A percentile compares a stretch with the other conserved stretches of the same genome.
phyloP scores from a whole-genome alignment of 805 yeast genomes.

The Pichia deserticola region DNA sequence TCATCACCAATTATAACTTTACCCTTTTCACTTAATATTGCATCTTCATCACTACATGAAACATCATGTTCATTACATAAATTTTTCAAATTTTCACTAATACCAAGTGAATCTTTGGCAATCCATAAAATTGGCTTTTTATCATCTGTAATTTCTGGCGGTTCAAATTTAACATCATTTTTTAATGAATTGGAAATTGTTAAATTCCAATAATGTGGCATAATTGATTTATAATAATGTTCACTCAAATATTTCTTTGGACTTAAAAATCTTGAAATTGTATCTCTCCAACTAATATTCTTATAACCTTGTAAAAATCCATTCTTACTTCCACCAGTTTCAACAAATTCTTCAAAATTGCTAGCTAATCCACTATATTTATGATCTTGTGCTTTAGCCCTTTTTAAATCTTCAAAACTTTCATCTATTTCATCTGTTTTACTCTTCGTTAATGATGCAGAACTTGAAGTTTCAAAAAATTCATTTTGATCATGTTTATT shows the following conservation, averaged over 20 bases:
- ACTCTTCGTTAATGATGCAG: not conserved
- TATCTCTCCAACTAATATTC: not conserved
- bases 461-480: not conserved
- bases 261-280: slow-evolving; percentile 24
- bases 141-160: slow-evolving; percentile 46
- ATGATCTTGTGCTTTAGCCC: not conserved
- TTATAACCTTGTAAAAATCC: not conserved
- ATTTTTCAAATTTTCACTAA: slow-evolving; percentile 50
- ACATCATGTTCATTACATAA: slow-evolving; percentile 46
- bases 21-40: slow-evolving; percentile 53
- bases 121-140: slow-evolving; percentile 64
- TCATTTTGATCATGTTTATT: not conserved
- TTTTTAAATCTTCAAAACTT: not conserved
- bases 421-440: not conserved
- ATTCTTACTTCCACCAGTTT: not conserved
- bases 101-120: slow-evolving; percentile 60
- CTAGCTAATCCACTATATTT: not conserved
- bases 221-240: slow-evolving; percentile 20
- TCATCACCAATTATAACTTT: slow-evolving; percentile 46
- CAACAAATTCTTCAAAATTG: not conserved
- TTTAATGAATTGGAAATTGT: slow-evolving; percentile 14
- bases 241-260: slow-evolving; percentile 23
- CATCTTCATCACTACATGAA: slow-evolving; percentile 49
- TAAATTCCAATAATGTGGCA: slow-evolving; percentile 31
- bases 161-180: slow-evolving; percentile 30